Conservation (phyloP, 352 stramenopile genomes). For the Sclerospora graminicola region DNA sequence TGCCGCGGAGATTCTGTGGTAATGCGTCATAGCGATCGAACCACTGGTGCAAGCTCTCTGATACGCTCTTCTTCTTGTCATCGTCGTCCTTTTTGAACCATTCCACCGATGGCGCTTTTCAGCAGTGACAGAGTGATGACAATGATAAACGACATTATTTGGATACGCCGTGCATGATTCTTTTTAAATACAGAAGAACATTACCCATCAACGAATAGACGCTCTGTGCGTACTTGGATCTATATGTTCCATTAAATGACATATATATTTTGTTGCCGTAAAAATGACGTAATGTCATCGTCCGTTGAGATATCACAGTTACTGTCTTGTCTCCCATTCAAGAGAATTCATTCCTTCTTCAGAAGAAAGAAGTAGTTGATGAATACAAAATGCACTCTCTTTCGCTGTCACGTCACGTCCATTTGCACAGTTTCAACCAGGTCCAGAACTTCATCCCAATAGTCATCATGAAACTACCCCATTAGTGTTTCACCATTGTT, state of each 20-base stretch:
- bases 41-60: no score
- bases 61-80: no score
- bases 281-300: conserved; percentile 40
- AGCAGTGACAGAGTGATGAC: conserved; percentile 45
- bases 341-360: conserved; percentile 43
- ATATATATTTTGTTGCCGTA: conserved; percentile 43
- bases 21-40: no score
- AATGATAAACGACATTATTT: conserved; percentile 70
- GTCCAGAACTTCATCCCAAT: conserved; percentile 37
- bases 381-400: conserved; percentile 41
- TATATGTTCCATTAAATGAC: conserved; percentile 23
- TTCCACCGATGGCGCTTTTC: conserved; percentile 49
- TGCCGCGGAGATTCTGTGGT: no score
- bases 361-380: conserved; percentile 36
- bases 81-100: no score
- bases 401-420: conserved; percentile 31
- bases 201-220: conserved; percentile 54
- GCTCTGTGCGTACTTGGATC: conserved; percentile 28
- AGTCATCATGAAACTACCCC: no score
- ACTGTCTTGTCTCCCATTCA: conserved; percentile 5
- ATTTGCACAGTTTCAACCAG: conserved; percentile 35
- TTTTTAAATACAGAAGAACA: no score
- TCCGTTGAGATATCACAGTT: no score
- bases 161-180: no score
- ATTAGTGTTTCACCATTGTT: no score